Conservation (phyloP, 2,329 filamentous ascomycete species). For the Exophiala sideris region DNA sequence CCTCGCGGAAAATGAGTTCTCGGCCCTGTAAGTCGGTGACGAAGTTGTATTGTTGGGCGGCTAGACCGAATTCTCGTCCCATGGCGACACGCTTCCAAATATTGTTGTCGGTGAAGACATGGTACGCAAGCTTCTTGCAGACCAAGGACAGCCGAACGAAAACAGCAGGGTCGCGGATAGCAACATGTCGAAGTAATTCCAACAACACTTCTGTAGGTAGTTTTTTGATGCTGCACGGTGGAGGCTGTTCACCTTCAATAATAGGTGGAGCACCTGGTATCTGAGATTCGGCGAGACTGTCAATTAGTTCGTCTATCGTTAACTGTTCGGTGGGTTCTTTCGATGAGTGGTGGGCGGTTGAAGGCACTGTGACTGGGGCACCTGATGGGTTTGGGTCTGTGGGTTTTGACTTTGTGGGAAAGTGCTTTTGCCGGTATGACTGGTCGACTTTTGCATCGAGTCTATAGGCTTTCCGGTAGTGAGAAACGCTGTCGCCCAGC, state of each 20-base stretch:
- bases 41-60: slow-evolving; percentile 78
- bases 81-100: slow-evolving; percentile 80
- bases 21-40: slow-evolving; percentile 57
- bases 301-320: slow-evolving; percentile 66
- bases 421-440: slow-evolving; percentile 87
- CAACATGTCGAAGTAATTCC: slow-evolving; percentile 73
- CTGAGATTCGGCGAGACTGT: slow-evolving; percentile 66
- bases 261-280: slow-evolving; percentile 66
- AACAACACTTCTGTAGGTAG: slow-evolving; percentile 82
- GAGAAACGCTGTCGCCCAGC: slow-evolving; percentile 79
- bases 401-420: slow-evolving; percentile 61
- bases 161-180: slow-evolving; percentile 69
- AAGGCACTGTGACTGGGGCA: slow-evolving; percentile 51
- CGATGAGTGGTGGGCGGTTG: slow-evolving; percentile 56
- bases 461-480: slow-evolving; percentile 87
- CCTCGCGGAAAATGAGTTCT: slow-evolving; percentile 16
- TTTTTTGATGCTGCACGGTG: slow-evolving; percentile 72
- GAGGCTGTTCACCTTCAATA: slow-evolving; percentile 68
- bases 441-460: slow-evolving; percentile 82
- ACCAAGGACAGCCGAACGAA: slow-evolving; percentile 74
- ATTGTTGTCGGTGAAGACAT: slow-evolving; percentile 76
- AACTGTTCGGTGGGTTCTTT: slow-evolving; percentile 43
- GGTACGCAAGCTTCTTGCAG: slow-evolving; percentile 81
- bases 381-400: slow-evolving; percentile 46
- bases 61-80: slow-evolving; percentile 71